Conservation (phyloP, 176 grass and related monocot species). For the Paspalum notatum region DNA sequence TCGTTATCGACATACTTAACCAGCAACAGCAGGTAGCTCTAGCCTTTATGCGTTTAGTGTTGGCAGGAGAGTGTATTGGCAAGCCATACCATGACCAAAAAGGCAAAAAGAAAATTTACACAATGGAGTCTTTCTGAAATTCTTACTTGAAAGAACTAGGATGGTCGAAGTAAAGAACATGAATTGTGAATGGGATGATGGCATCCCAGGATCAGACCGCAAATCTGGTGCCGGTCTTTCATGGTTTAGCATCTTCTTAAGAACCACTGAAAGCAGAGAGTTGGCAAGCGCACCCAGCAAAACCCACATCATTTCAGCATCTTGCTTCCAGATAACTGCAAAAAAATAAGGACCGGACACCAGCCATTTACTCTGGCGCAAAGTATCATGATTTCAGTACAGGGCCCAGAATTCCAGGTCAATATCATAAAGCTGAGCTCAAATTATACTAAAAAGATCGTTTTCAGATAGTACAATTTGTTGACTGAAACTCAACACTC, state of each 20-base stretch:
- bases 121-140: neutral
- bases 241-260: slow-evolving; percentile 81
- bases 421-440: slow-evolving; percentile 19
- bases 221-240: slow-evolving; percentile 67
- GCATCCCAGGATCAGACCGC: slow-evolving; percentile 94
- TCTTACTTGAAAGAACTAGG: slow-evolving; percentile 77
- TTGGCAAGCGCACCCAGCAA: slow-evolving; percentile 63
- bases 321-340: slow-evolving; percentile 70
- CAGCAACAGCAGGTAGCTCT: neutral
- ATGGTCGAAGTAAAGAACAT: slow-evolving; percentile 67
- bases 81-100: neutral
- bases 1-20: neutral
- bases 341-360: slow-evolving; percentile 56
- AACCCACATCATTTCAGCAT: slow-evolving; percentile 72
- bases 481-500: too few species aligned
- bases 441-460: neutral
- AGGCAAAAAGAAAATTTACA: slow-evolving; percentile 1
- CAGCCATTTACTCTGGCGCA: slow-evolving; percentile 86
- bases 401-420: neutral
- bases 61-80: neutral
- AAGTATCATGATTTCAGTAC: slow-evolving; percentile 9
- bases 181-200: slow-evolving; percentile 90
- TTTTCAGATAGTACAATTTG: too few species aligned
- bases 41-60: neutral
- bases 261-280: slow-evolving; percentile 49